Percentiles rank a stretch among this genome's conserved stretches.
phyloP scores from a whole-genome alignment of 176 grass and related monocot species.

The Hsuehochloa calcarea region DNA sequence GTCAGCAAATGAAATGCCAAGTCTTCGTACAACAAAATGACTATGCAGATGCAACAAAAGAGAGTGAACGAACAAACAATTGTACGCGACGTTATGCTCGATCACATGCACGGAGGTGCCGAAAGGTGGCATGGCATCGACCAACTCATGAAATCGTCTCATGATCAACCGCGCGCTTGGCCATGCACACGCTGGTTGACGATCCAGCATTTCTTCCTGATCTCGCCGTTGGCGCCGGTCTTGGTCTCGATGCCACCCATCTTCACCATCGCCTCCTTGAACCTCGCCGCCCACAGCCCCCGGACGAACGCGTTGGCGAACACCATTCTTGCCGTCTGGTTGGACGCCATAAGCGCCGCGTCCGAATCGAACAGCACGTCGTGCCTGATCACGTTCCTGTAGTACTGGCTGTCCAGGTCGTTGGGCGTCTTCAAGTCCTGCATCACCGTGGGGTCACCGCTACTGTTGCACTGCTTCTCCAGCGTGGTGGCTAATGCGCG shows the following conservation, averaged over 20 bases:
- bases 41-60: no score
- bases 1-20: no score
- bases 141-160: no score
- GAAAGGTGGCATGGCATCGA: no score
- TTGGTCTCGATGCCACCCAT: slow-evolving; percentile 29
- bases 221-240: slow-evolving; percentile 25
- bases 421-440: slow-evolving; percentile 37
- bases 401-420: slow-evolving; percentile 49
- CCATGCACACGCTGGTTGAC: slow-evolving; percentile 4
- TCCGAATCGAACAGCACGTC: slow-evolving; percentile 51
- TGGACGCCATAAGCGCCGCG: no score
- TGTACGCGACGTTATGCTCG: no score
- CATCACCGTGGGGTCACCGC: background rate
- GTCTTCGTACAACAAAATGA: no score
- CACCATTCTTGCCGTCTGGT: no score
- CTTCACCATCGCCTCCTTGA: slow-evolving; percentile 42
- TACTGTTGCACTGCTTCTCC: background rate
- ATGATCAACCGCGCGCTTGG: no score
- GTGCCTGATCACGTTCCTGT: slow-evolving; percentile 25
- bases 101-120: no score
- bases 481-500: background rate
- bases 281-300: slow-evolving; percentile 27
- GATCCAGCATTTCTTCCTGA: slow-evolving; percentile 39
- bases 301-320: background rate
- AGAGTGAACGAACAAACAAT: no score